Base-by-base conservation (phyloP, 495 filamentous ascomycete genomes). In the Astrothelium subdiscretum region DNA sequence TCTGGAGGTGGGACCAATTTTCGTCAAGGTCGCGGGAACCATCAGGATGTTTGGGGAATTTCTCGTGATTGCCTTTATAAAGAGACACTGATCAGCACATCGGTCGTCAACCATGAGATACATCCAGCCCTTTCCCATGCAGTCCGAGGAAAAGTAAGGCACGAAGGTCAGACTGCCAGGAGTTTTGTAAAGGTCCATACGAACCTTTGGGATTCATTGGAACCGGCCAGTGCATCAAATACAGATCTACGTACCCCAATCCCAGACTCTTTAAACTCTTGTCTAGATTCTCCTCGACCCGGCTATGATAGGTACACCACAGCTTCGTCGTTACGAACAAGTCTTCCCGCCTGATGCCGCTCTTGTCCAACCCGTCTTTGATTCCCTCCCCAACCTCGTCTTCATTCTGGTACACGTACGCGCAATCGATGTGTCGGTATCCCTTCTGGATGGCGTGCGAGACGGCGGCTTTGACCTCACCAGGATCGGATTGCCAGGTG, bases 271-370 rank as follows among this genome's bases (percentile, higher is more conserved):
- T 82, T 68, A 96, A 76, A 64, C 84, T 87, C 73, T 83, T 80
- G 63, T 92, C 82, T 20, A 95, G 73, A 1, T 79, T 84, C 57
- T 85, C 75, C 72, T 87, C 83, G 18, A 85, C 83, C 1, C 85
- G 78, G 11, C 78, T 80, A 71, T 86, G 84, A 73, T 85, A 92
- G 22, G 89, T 90, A 67, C 83, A 85, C 90, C 89, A 94, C 32
- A 94, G 75, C 75, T 95, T 95, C 29, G 83, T 87, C 52, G 88
- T 89, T 44, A 95, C 82, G 74, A 92, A 95, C 48, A 94, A 73
- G 60, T 92, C 86, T 72, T 89, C 83, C 52, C 90, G 78, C 77
- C 84, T 87, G 44, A 89, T 79, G 38, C 80, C 78, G 1, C 87
- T 87, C 1, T 77, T 69, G 8, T 73, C 81, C 67, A 95, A 84